phyloP scores from a whole-genome alignment of 1,284 basidiomycete genomes.

The Fereydounia khargensis region DNA sequence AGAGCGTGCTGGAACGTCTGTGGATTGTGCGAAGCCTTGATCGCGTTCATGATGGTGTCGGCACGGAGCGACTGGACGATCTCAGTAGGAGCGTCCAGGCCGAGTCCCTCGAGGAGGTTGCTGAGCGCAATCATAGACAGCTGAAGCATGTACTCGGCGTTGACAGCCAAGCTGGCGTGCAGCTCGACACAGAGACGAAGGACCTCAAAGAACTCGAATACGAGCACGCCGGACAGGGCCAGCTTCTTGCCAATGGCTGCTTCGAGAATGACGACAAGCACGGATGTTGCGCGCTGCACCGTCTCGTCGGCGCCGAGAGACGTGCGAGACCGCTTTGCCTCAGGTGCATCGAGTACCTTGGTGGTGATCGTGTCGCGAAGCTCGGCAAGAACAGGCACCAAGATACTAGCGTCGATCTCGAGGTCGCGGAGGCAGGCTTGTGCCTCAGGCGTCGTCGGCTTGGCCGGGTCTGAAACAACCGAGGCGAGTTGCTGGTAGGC shows the following conservation, averaged over 20 bases:
- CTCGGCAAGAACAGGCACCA: slow-evolving; percentile 65
- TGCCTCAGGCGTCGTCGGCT: slow-evolving; percentile 21
- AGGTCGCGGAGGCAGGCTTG: slow-evolving; percentile 30
- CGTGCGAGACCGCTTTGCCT: slow-evolving; percentile 31
- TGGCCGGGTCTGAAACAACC: slow-evolving; percentile 30
- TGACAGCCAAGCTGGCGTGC: slow-evolving; percentile 62
- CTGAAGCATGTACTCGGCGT: slow-evolving; percentile 82
- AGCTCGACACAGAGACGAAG: slow-evolving; percentile 69
- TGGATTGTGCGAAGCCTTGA: slow-evolving; percentile 71
- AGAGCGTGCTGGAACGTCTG: slow-evolving; percentile 92
- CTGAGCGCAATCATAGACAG: slow-evolving; percentile 73
- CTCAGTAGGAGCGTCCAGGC: slow-evolving; percentile 21
- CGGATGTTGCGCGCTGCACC: slow-evolving; percentile 26
- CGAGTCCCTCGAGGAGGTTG: slow-evolving; percentile 64
- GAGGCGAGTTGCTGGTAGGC: slow-evolving; percentile 62
- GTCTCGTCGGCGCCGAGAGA: slow-evolving; percentile 26
- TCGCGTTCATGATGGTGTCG: slow-evolving; percentile 47
- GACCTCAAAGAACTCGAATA: slow-evolving; percentile 73
- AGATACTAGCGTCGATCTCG: slow-evolving; percentile 59
- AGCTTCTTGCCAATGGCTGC: slow-evolving; percentile 68
- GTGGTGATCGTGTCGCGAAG: slow-evolving; percentile 61
- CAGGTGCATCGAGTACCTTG: slow-evolving; percentile 62
- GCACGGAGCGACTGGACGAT: slow-evolving; percentile 40
- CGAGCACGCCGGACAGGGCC: slow-evolving; percentile 69
- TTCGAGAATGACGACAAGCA: slow-evolving; percentile 65